Base-by-base conservation (phyloP, 2,329 filamentous ascomycete genomes). In the Fusarium armeniacum region DNA sequence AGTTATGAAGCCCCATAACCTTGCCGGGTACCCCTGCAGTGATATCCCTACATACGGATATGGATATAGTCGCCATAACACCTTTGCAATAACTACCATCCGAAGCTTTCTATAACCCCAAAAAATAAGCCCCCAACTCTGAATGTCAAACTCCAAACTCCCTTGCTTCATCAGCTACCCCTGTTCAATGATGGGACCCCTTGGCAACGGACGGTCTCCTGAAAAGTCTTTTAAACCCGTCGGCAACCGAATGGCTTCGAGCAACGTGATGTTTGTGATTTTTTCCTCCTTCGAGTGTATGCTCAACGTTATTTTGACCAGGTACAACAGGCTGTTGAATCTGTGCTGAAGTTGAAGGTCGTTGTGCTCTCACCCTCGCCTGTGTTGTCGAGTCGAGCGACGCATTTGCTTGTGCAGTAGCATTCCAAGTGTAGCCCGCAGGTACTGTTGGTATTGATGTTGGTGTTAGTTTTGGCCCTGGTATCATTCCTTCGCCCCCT, bases 191-290 rank as follows among this genome's bases (percentile, higher is more conserved):
- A n/a, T 57, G 57, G 26, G 51, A 32, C 32, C 46, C 57, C n/a
- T 58, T 59, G 3, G 44, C 50, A 36, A 53, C 45, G 7, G 73
- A 62, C 22, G 72, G 79, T 71, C 76, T 79, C n/a, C 78, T 75
- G 68, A 83, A 83, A 10, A 83, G 73, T 38, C 76, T 77, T 69
- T 78, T 79, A 33, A 84, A 69, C 20, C 81, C 79, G 9, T 78
- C 76, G 20, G 77, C 79, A 58, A 76, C 79, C 4, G 80, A 77
- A 41, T 77, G 76, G 59, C 77, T 80, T 53, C 72, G 78, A 36
- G 70, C 73, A 59, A 75, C 43, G 24, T 61, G 52, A 11, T 53
- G 57, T 30, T 51, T 67, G 20, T 36, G 51, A 12, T 56, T 58
- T 15, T 55, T 58, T n/a, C 36, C 55, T 20, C 36, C 55, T 40